Evolutionary conservation across 176 grass and related monocot genomes (phyloP).

Genomic region (Eleusine coracana): DNA sequence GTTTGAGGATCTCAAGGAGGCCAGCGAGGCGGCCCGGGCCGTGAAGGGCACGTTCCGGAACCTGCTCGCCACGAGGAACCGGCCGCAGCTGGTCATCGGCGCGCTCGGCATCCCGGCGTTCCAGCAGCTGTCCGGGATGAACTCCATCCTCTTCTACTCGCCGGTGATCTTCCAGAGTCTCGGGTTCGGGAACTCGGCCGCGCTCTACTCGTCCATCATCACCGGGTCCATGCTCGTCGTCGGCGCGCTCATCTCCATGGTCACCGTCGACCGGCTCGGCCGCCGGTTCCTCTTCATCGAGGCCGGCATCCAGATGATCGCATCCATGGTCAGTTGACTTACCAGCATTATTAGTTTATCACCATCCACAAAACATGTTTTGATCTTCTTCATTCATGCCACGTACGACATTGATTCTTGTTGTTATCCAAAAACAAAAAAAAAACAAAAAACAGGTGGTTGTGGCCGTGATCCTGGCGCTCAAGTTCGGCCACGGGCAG

Average conservation of each 20-base stretch:
- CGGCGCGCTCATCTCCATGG: constrained; percentile 84
- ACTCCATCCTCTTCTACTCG: constrained; percentile 94
- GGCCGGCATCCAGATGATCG: constrained; percentile 85
- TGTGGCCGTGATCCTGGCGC: constrained; percentile 63
- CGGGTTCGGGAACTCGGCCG: constrained; percentile 62
- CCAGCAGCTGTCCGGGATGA: constrained; percentile 94
- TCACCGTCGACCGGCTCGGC: constrained; percentile 74
- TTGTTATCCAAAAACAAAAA: no score
- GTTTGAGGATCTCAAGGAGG: constrained; percentile 87
- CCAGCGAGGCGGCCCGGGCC: constrained; percentile 71
- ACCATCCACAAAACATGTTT: no score
- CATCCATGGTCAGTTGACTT: constrained; percentile 56
- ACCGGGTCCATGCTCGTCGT: constrained; percentile 90
- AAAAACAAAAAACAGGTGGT: constrained; percentile 58
- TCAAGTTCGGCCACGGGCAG: constrained; percentile 73
- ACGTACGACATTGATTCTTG: no score
- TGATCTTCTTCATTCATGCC: no score
- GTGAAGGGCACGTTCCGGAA: constrained; percentile 71
- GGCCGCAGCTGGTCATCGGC: constrained; percentile 89
- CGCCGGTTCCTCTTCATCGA: constrained; percentile 89
- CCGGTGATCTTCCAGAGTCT: constrained; percentile 96
- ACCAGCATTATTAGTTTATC: background rate
- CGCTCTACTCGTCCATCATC: constrained; percentile 88
- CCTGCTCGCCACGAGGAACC: constrained; percentile 64
- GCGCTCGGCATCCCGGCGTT: constrained; percentile 90